These are phyloP conservation scores for Cercospora berteroae DNA, from an alignment of 2,329 filamentous ascomycete genomes.

Conservation along the genomic window DNA sequence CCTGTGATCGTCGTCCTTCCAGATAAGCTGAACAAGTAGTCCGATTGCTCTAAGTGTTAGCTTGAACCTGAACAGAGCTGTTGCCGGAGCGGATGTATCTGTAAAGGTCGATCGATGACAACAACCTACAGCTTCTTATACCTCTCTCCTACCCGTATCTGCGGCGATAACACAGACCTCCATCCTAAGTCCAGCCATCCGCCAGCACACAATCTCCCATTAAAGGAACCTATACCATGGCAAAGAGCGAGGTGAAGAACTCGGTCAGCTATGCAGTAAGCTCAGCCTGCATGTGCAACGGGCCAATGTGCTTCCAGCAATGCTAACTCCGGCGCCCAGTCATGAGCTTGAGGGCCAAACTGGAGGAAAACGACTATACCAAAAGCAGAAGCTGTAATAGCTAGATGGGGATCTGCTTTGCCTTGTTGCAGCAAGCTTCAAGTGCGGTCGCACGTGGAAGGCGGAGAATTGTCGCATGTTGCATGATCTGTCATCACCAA, in stretches of 20 bases:
- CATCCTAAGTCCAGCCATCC: neutral
- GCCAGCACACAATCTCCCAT: neutral
- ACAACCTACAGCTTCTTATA: neutral
- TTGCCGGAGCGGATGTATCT: neutral
- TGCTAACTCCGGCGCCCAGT: neutral
- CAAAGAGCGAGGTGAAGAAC: neutral
- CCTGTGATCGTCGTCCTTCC: conserved; percentile 1
- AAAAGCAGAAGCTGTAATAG: neutral
- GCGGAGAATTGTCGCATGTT: neutral
- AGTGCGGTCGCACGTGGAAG: neutral
- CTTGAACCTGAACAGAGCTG: neutral
- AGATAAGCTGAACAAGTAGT: neutral
- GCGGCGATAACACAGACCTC: neutral
- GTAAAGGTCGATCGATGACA: neutral
- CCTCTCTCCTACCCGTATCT: neutral
- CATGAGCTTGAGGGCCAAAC: neutral
- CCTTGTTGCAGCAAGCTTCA: neutral
- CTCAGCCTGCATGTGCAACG: neutral
- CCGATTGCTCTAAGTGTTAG: neutral
- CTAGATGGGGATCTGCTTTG: conserved; percentile 1
- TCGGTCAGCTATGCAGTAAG: neutral
- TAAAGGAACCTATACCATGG: neutral
- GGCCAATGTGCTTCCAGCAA: neutral
- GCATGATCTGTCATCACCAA: neutral
- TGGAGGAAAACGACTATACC: neutral